Evolutionary conservation across 1,139 yeast genomes (phyloP).

Genomic region (Candida dubliniensis): DNA sequence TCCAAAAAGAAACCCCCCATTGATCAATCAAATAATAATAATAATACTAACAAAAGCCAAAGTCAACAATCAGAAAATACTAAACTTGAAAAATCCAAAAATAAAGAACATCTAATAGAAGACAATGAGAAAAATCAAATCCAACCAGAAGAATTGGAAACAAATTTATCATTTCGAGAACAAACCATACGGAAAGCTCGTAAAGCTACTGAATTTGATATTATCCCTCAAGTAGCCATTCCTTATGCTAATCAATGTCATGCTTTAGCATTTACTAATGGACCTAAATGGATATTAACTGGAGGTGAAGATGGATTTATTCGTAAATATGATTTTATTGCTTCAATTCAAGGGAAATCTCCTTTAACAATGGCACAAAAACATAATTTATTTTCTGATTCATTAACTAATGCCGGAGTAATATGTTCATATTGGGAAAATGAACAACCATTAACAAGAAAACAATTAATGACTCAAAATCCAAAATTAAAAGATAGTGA

Average conservation of each 20-base stretch:
- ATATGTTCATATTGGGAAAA: conserved; percentile 91
- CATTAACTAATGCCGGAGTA: conserved; percentile 82
- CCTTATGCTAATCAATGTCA: conserved; percentile 73
- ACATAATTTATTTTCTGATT: conserved; percentile 69
- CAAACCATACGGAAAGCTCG: conserved; percentile 43
- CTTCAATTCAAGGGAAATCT: conserved; percentile 84
- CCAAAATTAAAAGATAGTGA: conserved; percentile 47
- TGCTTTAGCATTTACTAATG: conserved; percentile 74
- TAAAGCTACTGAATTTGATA: conserved; percentile 52
- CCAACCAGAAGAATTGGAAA: conserved; percentile 2
- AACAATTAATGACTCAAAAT: conserved; percentile 38
- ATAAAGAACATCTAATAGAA: conserved; percentile 2
- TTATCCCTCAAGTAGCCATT: conserved; percentile 69
- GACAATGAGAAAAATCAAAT: neutral
- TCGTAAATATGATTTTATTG: conserved; percentile 81
- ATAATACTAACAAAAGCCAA: too few species aligned
- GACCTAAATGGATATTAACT: conserved; percentile 84
- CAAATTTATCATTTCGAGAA: conserved; percentile 29
- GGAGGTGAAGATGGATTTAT: conserved; percentile 98
- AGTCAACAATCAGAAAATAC: conserved; percentile 1
- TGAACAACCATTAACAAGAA: conserved; percentile 70
- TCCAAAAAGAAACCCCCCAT: conserved; percentile 4
- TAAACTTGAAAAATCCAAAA: conserved; percentile 4
- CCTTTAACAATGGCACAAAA: conserved; percentile 90
- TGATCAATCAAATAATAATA: neutral